Evolutionary conservation across 768 basidiomycete genomes (phyloP).

Genomic region (Rhodotorula graminis): DNA sequence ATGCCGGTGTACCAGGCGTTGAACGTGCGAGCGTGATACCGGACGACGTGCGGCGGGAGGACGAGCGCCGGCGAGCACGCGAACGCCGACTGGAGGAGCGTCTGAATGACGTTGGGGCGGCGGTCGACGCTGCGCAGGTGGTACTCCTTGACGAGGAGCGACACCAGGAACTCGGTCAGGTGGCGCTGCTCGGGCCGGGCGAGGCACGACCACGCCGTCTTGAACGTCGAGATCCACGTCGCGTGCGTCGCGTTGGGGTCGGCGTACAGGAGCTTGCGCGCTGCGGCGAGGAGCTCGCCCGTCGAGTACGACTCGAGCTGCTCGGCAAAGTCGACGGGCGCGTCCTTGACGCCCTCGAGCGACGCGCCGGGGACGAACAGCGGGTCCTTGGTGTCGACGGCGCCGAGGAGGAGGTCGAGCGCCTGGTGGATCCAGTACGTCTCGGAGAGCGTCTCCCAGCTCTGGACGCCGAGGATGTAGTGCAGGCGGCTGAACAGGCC

Average conservation of each 20-base stretch:
- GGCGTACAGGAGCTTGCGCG: slow-evolving; percentile 75
- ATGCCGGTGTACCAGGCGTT: slow-evolving; percentile 89
- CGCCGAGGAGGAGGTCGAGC: slow-evolving; percentile 79
- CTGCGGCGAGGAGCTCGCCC: slow-evolving; percentile 61
- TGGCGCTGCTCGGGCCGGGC: slow-evolving; percentile 82
- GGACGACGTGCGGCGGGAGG: slow-evolving; percentile 88
- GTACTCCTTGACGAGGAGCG: slow-evolving; percentile 85
- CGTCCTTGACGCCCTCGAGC: slow-evolving; percentile 41
- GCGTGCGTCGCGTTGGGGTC: slow-evolving; percentile 72
- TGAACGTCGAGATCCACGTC: slow-evolving; percentile 82
- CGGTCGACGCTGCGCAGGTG: slow-evolving; percentile 81
- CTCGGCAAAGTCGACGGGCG: slow-evolving; percentile 21
- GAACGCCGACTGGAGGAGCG: slow-evolving; percentile 74
- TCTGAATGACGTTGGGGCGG: slow-evolving; percentile 87
- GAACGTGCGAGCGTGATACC: slow-evolving; percentile 92
- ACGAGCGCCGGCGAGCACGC: slow-evolving; percentile 71
- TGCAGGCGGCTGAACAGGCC: slow-evolving; percentile 74
- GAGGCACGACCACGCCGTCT: slow-evolving; percentile 76
- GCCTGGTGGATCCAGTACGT: slow-evolving; percentile 92
- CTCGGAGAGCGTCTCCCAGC: slow-evolving; percentile 87
- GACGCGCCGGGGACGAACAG: slow-evolving; percentile 45
- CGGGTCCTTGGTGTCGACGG: slow-evolving; percentile 50
- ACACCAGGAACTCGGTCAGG: slow-evolving; percentile 81
- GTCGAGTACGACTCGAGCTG: slow-evolving; percentile 42
- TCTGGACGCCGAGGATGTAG: slow-evolving; percentile 87